Evolutionary conservation across 768 basidiomycete species (phyloP).

Genomic region (Tubosaeta sp.): DNA sequence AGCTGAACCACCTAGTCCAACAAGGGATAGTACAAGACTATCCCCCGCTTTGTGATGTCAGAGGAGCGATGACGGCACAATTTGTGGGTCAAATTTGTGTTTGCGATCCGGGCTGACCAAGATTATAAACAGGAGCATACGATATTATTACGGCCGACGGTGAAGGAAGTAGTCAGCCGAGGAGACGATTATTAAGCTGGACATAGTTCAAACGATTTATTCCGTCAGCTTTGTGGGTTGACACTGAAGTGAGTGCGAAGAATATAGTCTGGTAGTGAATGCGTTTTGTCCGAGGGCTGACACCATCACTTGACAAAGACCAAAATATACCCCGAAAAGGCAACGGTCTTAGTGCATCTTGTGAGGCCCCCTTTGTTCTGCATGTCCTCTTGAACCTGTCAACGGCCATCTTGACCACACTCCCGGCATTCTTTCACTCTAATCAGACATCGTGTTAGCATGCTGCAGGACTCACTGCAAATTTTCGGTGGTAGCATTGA

Average conservation of each 20-base stretch:
- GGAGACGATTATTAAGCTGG: slow-evolving; percentile 69
- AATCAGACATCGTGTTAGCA: slow-evolving; percentile 4
- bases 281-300: slow-evolving; percentile 1
- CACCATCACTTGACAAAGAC: neutral
- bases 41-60: slow-evolving; percentile 84
- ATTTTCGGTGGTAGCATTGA: slow-evolving; percentile 13
- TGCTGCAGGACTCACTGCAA: slow-evolving; percentile 24
- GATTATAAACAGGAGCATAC: slow-evolving; percentile 65
- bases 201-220: slow-evolving; percentile 2
- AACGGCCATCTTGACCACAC: neutral
- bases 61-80: slow-evolving; percentile 91
- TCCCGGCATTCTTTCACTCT: neutral
- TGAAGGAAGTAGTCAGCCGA: slow-evolving; percentile 80
- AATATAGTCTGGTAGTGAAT: neutral
- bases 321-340: slow-evolving; percentile 22
- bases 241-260: slow-evolving; percentile 5
- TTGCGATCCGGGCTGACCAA: slow-evolving; percentile 5
- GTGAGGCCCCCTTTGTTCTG: neutral
- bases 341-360: slow-evolving; percentile 2
- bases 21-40: slow-evolving; percentile 90
- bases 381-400: neutral
- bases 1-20: slow-evolving; percentile 87
- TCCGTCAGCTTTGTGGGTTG: neutral
- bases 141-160: slow-evolving; percentile 77
- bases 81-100: slow-evolving; percentile 46